Evolutionary conservation across 1,284 basidiomycete species (phyloP).

Genomic region (Melampsora americana): DNA sequence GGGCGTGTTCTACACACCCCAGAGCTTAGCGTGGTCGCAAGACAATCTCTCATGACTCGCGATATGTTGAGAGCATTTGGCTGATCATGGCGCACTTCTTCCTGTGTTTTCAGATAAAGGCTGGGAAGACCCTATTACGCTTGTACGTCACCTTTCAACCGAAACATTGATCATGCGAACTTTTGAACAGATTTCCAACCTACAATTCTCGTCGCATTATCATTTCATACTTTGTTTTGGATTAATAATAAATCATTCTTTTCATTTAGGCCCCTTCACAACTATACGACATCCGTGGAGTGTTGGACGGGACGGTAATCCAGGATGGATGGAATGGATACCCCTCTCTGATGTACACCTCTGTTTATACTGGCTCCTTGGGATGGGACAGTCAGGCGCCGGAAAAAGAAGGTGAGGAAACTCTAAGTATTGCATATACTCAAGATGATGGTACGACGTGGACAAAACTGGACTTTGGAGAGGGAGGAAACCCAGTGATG

Average conservation of each 20-base stretch:
- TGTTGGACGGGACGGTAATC: slow-evolving; percentile 49
- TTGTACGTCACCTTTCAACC: slow-evolving; percentile 39
- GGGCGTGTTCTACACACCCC: too few species aligned
- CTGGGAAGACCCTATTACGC: slow-evolving; percentile 45
- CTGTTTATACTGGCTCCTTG: slow-evolving; percentile 46
- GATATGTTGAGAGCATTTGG: background rate
- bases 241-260: too few species aligned
- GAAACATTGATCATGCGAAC: too few species aligned
- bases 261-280: slow-evolving; percentile 44
- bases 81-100: too few species aligned
- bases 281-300: slow-evolving; percentile 49
- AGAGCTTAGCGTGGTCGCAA: too few species aligned
- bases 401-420: slow-evolving; percentile 48
- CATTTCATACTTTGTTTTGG: background rate
- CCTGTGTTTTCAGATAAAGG: slow-evolving; percentile 17
- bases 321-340: slow-evolving; percentile 46
- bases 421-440: slow-evolving; percentile 48
- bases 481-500: slow-evolving; percentile 48
- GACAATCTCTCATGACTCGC: too few species aligned
- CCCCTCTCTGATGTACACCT: slow-evolving; percentile 49
- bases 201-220: background rate
- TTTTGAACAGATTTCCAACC: too few species aligned
- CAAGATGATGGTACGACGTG: slow-evolving; percentile 48
- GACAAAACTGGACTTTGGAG: slow-evolving; percentile 48
- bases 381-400: slow-evolving; percentile 44